phyloP scores from a whole-genome alignment of 164 flowering plant genomes.

The Aristolochia fimbriata region DNA sequence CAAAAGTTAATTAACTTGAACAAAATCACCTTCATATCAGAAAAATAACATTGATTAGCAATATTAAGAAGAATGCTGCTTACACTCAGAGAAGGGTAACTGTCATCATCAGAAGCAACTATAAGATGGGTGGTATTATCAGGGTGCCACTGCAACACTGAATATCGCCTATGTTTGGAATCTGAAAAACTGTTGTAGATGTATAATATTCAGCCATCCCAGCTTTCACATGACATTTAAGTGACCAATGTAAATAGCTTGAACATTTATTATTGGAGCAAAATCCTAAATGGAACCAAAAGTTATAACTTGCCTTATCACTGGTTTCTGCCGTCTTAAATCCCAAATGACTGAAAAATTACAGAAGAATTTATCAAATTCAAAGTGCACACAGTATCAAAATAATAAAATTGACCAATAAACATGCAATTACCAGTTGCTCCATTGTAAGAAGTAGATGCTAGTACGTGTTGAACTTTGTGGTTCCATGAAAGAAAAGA shows the following conservation, averaged over 20 bases:
- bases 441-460: conserved; percentile 87
- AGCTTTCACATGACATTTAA: neutral
- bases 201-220: neutral
- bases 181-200: conserved; percentile 59
- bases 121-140: conserved; percentile 87
- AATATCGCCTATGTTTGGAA: conserved; percentile 77
- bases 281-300: neutral
- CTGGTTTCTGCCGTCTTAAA: conserved; percentile 88
- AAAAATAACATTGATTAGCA: neutral
- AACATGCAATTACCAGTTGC: conserved; percentile 47
- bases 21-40: neutral
- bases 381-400: neutral
- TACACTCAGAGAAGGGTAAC: conserved; percentile 75
- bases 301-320: conserved; percentile 49
- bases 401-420: neutral
- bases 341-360: conserved; percentile 78
- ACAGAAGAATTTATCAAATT: neutral
- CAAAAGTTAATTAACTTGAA: neutral
- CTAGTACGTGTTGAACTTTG: conserved; percentile 79
- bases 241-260: neutral
- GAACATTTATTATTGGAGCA: neutral
- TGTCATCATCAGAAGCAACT: conserved; percentile 97
- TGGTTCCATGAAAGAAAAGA: conserved; percentile 93
- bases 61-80: neutral
- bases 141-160: conserved; percentile 98